These are phyloP conservation scores for Aspergillus clavatus DNA, from an alignment of 2,329 filamentous ascomycete genomes.

Conservation along the genomic window DNA sequence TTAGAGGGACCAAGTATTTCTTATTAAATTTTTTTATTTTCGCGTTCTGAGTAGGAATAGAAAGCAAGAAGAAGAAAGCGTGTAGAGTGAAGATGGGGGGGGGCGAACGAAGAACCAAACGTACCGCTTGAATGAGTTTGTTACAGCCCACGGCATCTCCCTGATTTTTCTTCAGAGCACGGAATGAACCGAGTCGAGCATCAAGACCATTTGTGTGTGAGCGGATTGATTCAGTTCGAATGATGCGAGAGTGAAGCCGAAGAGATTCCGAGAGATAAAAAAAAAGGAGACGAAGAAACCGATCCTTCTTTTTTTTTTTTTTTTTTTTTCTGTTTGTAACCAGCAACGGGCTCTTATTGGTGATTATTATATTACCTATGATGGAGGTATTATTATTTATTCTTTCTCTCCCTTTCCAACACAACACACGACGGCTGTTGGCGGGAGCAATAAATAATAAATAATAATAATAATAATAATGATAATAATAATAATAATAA, in stretches of 20 bases:
- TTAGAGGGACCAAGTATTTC: constrained; percentile 2
- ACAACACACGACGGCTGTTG: not conserved
- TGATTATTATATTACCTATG: not conserved
- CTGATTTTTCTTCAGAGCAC: constrained; percentile 20
- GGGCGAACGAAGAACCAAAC: constrained; percentile 4
- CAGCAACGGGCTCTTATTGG: too few relatives aligned
- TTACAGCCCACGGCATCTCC: constrained; percentile 48
- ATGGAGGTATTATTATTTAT: not conserved
- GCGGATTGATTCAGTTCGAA: not conserved
- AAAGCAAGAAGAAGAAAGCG: constrained; percentile 5
- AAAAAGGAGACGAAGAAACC: too few relatives aligned
- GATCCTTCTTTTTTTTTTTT: too few relatives aligned
- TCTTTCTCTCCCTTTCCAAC: not conserved
- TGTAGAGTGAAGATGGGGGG: not conserved
- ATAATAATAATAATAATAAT: too few relatives aligned
- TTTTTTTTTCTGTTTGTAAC: too few relatives aligned
- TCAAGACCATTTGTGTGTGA: constrained; percentile 10
- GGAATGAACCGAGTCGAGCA: constrained; percentile 10
- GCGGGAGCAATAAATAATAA: not conserved
- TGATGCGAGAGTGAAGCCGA: not conserved
- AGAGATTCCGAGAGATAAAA: not conserved
- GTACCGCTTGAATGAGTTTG: constrained; percentile 49
- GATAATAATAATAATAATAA: not conserved
- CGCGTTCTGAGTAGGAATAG: too few relatives aligned
- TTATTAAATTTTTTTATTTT: too few relatives aligned